phyloP scores from a whole-genome alignment of 495 filamentous ascomycete genomes.

The Cudoniella acicularis region DNA sequence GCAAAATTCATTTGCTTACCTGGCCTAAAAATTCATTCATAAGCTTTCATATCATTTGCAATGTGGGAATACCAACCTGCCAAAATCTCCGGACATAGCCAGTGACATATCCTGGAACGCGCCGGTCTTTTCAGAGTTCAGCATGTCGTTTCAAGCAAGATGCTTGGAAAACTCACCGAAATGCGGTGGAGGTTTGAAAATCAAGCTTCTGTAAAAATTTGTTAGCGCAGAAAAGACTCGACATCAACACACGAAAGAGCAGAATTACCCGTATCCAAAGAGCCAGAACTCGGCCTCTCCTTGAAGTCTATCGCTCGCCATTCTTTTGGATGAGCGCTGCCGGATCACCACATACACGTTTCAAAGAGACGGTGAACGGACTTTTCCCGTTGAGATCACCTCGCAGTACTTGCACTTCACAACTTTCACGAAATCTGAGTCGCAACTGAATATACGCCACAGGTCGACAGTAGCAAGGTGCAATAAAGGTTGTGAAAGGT shows the following conservation, averaged over 20 bases:
- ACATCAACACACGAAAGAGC: constrained; percentile 24
- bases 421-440: not conserved
- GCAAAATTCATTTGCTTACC: constrained; percentile 22
- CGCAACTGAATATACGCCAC: not conserved
- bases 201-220: constrained; percentile 66
- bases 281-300: constrained; percentile 93
- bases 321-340: not conserved
- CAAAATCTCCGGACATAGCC: constrained; percentile 96
- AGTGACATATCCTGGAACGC: constrained; percentile 86
- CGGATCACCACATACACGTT: not conserved
- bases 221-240: constrained; percentile 10
- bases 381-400: no score
- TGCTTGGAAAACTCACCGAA: constrained; percentile 61
- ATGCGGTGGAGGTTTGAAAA: constrained; percentile 97
- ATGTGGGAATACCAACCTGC: constrained; percentile 62
- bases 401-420: no score
- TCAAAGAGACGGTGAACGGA: no score
- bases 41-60: constrained; percentile 2
- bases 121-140: constrained; percentile 54
- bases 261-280: constrained; percentile 79
- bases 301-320: not conserved
- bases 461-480: not conserved
- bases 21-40: constrained; percentile 26
- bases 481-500: not conserved
- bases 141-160: constrained; percentile 1